phyloP scores from a whole-genome alignment of 106 monocot species.

The Phalaenopsis aphrodite region DNA sequence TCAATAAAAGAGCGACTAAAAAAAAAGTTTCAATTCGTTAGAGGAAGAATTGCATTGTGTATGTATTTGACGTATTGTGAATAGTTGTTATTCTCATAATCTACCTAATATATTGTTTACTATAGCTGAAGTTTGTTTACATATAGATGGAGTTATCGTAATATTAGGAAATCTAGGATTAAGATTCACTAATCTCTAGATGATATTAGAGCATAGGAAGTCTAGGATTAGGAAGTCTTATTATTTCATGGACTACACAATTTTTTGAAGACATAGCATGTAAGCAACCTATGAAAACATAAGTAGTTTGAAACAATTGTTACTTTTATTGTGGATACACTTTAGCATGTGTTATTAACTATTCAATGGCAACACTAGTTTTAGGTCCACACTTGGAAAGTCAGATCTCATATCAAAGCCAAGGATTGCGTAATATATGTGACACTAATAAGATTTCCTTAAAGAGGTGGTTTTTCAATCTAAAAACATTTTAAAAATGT shows the following conservation, averaged over 20 bases:
- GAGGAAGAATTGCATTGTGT: slow-evolving; percentile 81
- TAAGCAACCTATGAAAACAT: slow-evolving; percentile 73
- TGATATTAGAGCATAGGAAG: slow-evolving; percentile 42
- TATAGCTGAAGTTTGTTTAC: background rate
- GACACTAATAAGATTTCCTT: too few species aligned
- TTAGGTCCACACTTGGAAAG: background rate
- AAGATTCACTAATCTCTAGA: slow-evolving; percentile 50
- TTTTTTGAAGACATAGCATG: slow-evolving; percentile 72
- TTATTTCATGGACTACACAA: slow-evolving; percentile 45
- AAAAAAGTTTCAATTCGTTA: too few species aligned
- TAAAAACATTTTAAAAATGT: too few species aligned
- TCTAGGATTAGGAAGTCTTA: slow-evolving; percentile 44
- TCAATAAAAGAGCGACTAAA: too few species aligned
- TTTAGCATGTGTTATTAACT: background rate
- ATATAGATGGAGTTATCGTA: slow-evolving; percentile 73
- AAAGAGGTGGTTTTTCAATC: too few species aligned
- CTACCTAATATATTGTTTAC: slow-evolving; percentile 6
- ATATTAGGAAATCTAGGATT: slow-evolving; percentile 94
- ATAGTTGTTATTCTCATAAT: slow-evolving; percentile 43
- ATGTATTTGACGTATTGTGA: slow-evolving; percentile 64
- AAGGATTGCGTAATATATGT: too few species aligned
- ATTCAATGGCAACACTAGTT: too few species aligned
- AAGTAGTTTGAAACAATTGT: slow-evolving; percentile 2
- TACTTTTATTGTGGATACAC: background rate
- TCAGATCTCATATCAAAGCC: too few species aligned